Conservation (phyloP, 805 yeast genomes). For the Saccharomycopsis guyanensis region DNA sequence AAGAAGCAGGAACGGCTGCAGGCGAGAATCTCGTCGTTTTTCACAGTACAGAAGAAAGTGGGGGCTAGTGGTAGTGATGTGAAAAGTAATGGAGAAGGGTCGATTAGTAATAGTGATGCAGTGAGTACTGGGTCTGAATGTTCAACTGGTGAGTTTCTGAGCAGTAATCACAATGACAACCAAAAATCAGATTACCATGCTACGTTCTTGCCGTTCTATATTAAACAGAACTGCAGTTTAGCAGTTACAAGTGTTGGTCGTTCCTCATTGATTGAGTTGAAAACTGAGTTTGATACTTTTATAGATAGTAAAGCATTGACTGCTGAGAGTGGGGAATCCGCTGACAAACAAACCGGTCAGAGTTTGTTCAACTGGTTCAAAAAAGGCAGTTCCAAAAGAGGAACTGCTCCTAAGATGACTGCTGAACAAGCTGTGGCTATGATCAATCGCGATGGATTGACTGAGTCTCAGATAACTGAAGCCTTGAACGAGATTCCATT, state of each 20-base stretch:
- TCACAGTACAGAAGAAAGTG: constrained; percentile 9
- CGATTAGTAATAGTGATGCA: neutral
- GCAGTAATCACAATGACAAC: neutral
- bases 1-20: constrained; percentile 2
- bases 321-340: neutral
- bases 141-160: neutral
- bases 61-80: neutral
- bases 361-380: constrained; percentile 1
- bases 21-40: constrained; percentile 11
- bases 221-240: constrained; percentile 2
- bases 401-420: neutral
- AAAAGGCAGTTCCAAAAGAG: constrained; percentile 1
- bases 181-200: constrained; percentile 11
- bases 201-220: constrained; percentile 14
- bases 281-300: neutral
- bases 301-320: neutral
- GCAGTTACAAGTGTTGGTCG: too few relatives aligned
- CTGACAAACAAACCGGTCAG: neutral
- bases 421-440: constrained; percentile 12
- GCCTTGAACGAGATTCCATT: constrained; percentile 27
- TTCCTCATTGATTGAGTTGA: neutral
- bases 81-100: neutral
- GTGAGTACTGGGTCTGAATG: neutral
- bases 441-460: constrained; percentile 8
- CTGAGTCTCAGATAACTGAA: constrained; percentile 16